Evolutionary conservation across 441 rosid genomes (phyloP).

Genomic region (Euphorbia celastroides): DNA sequence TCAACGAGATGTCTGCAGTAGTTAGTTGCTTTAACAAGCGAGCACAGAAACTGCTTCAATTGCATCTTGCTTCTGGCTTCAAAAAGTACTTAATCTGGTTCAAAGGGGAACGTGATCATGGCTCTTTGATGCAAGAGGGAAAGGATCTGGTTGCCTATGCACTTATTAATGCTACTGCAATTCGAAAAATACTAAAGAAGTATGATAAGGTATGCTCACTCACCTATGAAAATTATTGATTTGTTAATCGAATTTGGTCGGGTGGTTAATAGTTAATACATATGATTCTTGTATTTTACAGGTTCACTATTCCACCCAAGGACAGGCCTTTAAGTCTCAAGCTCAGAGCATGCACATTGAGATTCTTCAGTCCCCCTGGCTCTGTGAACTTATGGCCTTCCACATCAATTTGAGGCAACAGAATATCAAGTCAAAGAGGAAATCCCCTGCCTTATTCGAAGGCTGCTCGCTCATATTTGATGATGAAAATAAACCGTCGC

Average conservation of each 20-base stretch:
- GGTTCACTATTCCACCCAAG: conserved; percentile 86
- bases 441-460: conserved; percentile 48
- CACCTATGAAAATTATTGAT: not conserved
- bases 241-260: too few relatives aligned
- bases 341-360: conserved; percentile 76
- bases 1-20: conserved; percentile 71
- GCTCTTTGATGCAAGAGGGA: conserved; percentile 64
- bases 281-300: conserved; percentile 17
- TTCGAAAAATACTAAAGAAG: conserved; percentile 79
- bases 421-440: conserved; percentile 33
- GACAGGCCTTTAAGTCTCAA: conserved; percentile 80
- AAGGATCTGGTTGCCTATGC: conserved; percentile 76
- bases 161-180: conserved; percentile 65
- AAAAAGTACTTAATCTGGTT: conserved; percentile 62
- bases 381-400: conserved; percentile 85
- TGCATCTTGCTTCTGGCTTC: conserved; percentile 77
- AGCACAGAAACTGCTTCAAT: conserved; percentile 72
- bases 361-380: conserved; percentile 92
- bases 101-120: conserved; percentile 47
- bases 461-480: conserved; percentile 49
- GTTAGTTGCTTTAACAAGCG: conserved; percentile 74
- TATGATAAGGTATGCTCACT: conserved; percentile 68
- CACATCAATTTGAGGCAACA: conserved; percentile 74
- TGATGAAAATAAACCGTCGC: conserved; percentile 70
- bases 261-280: not conserved